Percentiles rank a stretch among this genome's conserved stretches.
Evolutionary conservation across 2,329 filamentous ascomycete genomes (phyloP).

Genomic region (Colletotrichum lindemuthianum): DNA sequence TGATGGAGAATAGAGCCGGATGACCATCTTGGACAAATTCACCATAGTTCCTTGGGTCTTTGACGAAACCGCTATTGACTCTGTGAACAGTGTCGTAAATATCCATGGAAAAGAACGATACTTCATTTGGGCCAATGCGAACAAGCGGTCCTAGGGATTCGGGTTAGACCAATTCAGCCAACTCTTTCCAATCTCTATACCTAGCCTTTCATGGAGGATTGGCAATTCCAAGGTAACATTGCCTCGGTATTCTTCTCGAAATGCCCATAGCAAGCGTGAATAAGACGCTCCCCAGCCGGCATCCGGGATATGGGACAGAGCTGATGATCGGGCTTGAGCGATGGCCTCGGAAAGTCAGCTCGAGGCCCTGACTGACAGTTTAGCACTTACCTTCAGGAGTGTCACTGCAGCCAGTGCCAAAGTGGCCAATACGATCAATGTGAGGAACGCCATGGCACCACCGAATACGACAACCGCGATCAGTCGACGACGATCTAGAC

Average conservation of each 20-base stretch:
- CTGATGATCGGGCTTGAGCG: slow-evolving; percentile 19
- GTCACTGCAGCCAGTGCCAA: neutral
- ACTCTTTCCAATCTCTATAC: slow-evolving; percentile 2
- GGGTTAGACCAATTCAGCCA: neutral
- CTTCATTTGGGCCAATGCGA: slow-evolving; percentile 39
- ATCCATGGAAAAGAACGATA: slow-evolving; percentile 42
- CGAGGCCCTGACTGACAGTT: too few relatives aligned
- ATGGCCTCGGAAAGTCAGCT: slow-evolving; percentile 3
- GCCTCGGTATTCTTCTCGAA: slow-evolving; percentile 38
- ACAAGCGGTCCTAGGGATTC: slow-evolving; percentile 36
- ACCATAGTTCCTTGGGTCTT: slow-evolving; percentile 42
- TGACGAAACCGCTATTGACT: slow-evolving; percentile 39
- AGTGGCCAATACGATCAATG: neutral
- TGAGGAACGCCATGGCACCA: too few relatives aligned
- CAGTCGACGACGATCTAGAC: too few relatives aligned
- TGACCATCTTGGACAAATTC: slow-evolving; percentile 43
- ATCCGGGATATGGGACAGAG: slow-evolving; percentile 37
- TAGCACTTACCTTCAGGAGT: too few relatives aligned
- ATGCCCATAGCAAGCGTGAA: slow-evolving; percentile 40
- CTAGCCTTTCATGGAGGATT: slow-evolving; percentile 38
- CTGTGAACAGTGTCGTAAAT: slow-evolving; percentile 41
- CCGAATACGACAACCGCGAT: too few relatives aligned
- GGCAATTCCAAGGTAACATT: slow-evolving; percentile 39
- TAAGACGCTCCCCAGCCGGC: slow-evolving; percentile 37
- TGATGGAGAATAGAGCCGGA: slow-evolving; percentile 43